Evolutionary conservation across 306 rosid genomes (phyloP).

Genomic region (Vachellia collinsii): DNA sequence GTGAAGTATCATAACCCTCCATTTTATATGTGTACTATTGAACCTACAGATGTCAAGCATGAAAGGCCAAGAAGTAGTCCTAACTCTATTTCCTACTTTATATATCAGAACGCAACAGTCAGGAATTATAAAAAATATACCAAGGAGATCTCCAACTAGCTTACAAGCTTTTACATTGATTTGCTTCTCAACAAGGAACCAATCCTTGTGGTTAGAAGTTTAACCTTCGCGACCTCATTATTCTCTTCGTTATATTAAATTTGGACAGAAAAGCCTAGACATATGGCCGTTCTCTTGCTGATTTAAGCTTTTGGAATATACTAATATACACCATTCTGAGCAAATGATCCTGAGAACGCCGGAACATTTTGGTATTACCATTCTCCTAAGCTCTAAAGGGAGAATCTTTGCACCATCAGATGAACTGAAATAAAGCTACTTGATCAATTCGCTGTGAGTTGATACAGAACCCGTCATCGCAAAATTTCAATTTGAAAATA

Average conservation of each 20-base stretch:
- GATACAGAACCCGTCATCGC: constrained; percentile 2
- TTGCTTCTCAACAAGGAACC: neutral
- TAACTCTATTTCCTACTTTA: neutral
- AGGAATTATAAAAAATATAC: neutral
- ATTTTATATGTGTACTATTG: neutral
- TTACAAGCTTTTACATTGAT: neutral
- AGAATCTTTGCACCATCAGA: neutral
- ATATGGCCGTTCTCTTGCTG: too few relatives aligned
- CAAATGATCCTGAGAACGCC: neutral
- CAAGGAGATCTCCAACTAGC: neutral
- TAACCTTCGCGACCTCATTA: neutral
- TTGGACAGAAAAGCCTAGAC: neutral
- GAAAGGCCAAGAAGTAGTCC: neutral
- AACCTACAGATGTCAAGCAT: neutral
- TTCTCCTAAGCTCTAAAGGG: constrained; percentile 22
- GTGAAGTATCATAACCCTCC: neutral
- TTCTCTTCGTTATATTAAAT: neutral
- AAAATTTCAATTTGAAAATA: neutral
- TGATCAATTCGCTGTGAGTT: neutral
- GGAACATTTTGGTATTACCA: neutral
- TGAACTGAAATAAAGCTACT: constrained; percentile 5
- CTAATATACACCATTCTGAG: constrained; percentile 15
- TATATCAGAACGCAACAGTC: constrained; percentile 11
- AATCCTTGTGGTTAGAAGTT: neutral
- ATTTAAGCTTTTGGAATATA: neutral